A percentile compares a stretch with the other conserved stretches of the same genome.
Conservation (phyloP, 2,329 filamentous ascomycete genomes). For the Penicillium olsonii region DNA sequence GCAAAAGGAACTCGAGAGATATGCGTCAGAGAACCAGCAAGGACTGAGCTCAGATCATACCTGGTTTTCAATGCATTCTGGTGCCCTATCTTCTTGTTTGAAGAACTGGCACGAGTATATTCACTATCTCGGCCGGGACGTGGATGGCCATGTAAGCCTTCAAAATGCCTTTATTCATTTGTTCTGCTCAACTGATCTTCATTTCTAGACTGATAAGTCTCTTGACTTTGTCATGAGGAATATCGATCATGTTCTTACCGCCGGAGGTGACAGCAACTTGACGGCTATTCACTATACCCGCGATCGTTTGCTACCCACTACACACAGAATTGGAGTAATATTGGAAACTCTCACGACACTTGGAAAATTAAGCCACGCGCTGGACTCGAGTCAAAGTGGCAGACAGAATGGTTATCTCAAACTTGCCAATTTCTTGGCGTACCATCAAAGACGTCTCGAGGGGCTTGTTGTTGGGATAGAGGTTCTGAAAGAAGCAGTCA, state of each 20-base stretch:
- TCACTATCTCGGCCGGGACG: neutral
- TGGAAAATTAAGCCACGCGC: constrained; percentile 8
- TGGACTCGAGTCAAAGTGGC: neutral
- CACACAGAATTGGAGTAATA: neutral
- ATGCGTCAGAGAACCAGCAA: neutral
- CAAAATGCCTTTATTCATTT: neutral
- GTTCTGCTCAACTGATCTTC: neutral
- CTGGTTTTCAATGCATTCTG: neutral
- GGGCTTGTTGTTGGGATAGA: constrained; percentile 15
- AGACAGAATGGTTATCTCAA: constrained; percentile 1
- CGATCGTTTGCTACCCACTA: neutral
- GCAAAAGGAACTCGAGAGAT: neutral
- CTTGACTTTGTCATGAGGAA: constrained; percentile 1
- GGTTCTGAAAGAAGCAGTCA: constrained; percentile 18
- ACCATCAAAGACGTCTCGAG: constrained; percentile 13
- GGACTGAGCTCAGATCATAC: neutral
- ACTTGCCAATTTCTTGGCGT: constrained; percentile 2
- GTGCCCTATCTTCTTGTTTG: neutral
- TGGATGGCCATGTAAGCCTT: neutral
- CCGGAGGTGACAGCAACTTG: neutral
- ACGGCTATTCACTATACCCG: constrained; percentile 1
- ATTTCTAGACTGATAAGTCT: neutral
- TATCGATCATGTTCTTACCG: neutral
- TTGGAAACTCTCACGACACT: constrained; percentile 10
- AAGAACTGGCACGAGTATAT: neutral